Conservation (phyloP, 768 basidiomycete genomes). For the Xerocomellus dryophilus region DNA sequence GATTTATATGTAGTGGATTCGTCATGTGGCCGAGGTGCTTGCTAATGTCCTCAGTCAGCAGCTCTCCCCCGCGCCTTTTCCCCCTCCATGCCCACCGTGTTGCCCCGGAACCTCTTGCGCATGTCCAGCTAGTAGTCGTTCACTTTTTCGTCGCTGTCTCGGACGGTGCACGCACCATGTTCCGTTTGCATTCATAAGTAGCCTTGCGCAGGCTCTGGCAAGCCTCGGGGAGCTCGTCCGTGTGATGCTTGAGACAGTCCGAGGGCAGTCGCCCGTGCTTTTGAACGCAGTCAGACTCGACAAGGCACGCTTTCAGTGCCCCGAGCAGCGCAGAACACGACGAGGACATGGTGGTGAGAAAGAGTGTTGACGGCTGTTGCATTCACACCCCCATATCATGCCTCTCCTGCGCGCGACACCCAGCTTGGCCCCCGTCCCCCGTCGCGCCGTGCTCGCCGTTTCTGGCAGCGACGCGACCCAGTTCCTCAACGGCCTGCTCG, state of each 20-base stretch:
- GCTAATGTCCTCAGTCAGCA: constrained; percentile 20
- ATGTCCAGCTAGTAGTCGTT: constrained; percentile 61
- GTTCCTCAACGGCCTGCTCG: constrained; percentile 79
- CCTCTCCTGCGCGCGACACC: constrained; percentile 47
- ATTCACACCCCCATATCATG: constrained; percentile 14
- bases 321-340: constrained; percentile 74
- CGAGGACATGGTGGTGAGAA: constrained; percentile 56
- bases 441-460: constrained; percentile 69
- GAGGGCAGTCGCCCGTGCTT: constrained; percentile 79
- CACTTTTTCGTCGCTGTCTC: neutral
- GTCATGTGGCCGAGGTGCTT: constrained; percentile 15
- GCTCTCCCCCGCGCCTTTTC: constrained; percentile 8
- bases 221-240: constrained; percentile 72
- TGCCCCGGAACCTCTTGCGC: constrained; percentile 79
- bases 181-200: constrained; percentile 87
- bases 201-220: constrained; percentile 78
- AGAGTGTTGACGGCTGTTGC: constrained; percentile 9
- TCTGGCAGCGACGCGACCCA: constrained; percentile 75
- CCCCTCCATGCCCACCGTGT: constrained; percentile 51
- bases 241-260: constrained; percentile 76
- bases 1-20: constrained; percentile 11
- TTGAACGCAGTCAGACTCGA: constrained; percentile 84
- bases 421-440: constrained; percentile 57
- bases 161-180: constrained; percentile 56
- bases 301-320: constrained; percentile 80